Conservation (phyloP, 108 stramenopile species). For the Parmales sp. region DNA sequence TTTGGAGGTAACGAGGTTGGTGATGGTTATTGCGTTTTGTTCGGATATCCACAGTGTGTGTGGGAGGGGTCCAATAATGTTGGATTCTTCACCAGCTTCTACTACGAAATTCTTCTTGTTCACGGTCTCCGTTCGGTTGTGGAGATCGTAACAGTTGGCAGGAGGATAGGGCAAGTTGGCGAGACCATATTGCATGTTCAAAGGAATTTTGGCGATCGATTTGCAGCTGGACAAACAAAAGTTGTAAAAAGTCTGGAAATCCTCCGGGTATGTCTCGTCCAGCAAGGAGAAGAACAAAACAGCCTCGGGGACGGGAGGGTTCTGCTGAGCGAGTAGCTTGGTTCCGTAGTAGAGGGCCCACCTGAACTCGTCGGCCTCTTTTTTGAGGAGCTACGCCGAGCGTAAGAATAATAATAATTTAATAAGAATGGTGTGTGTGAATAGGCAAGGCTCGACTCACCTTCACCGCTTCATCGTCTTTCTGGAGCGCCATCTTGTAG, state of each 20-base stretch:
- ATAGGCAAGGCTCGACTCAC: too few relatives aligned
- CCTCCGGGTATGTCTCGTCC: conserved; percentile 37
- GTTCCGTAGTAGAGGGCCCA: conserved; percentile 40
- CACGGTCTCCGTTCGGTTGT: not conserved
- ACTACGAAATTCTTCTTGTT: not conserved
- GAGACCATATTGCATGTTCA: not conserved
- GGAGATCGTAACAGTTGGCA: not conserved
- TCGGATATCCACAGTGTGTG: not conserved
- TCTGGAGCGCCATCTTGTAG: not conserved
- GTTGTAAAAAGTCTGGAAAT: conserved; percentile 19
- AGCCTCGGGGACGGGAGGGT: conserved; percentile 22
- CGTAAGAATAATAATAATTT: too few relatives aligned
- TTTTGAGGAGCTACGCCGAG: not conserved
- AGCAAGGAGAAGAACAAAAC: conserved; percentile 31
- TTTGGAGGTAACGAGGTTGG: not conserved
- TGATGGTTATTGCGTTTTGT: not conserved
- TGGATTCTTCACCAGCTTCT: not conserved
- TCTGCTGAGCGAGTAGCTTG: conserved; percentile 14
- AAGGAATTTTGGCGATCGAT: not conserved
- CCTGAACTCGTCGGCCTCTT: conserved; percentile 12
- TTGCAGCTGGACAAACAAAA: not conserved
- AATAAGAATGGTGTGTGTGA: too few relatives aligned
- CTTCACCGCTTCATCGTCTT: not conserved
- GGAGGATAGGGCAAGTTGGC: not conserved
- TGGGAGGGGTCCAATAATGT: not conserved